Base-by-base conservation (phyloP, 2,329 filamentous ascomycete species). In the Fusarium penzigii region DNA sequence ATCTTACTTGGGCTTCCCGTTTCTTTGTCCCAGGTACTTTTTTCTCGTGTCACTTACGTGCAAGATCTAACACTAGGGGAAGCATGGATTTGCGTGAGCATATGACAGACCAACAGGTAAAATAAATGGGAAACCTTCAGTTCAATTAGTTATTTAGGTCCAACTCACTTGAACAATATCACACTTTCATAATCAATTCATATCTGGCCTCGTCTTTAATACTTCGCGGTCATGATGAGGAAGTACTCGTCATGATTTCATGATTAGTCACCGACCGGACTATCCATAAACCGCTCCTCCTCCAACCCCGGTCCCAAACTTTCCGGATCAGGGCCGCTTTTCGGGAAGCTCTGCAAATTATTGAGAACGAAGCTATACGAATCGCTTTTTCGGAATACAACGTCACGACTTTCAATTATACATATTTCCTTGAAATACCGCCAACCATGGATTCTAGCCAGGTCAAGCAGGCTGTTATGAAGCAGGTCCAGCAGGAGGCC, bases 401-500 rank as follows among this genome's bases (percentile, higher is more conserved):
- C 48, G 49, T 59, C 53, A 61, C 61, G 47, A 56, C 49, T 54
- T 45, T 44, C 17, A 32, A 36, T 12, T 12, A 36, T 12, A 36
- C 5, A 36, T 12, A 14, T 5, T 25, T 25, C 20, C 7, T 7
- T 7, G 20, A 51, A 60, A 64, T 48, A 55, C 59, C 57, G 58
- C 32, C 63, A 59, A 69, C 61, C 52, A 86, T 85, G 83, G 80
- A 84, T 56, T 85, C 82, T 68, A 78, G 75, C 59, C 68, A 72
- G 49, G 74, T 81, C 69, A 87, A 84, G 76, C 75, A 80, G 72
- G 79, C 76, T 69, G 80, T 90, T 52, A 82, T 88, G 68, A 79
- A 82, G 72, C 83, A 88, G 70, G 76, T 89, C 58, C 80, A 82
- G 68, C 71, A 80, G 58, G 84, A 89, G 72, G 77, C 83, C 56